A percentile compares a stretch with the other conserved stretches of the same genome.
Evolutionary conservation across 148 eudicot species (phyloP).

Genomic region (Dysphania ambrosioides): DNA sequence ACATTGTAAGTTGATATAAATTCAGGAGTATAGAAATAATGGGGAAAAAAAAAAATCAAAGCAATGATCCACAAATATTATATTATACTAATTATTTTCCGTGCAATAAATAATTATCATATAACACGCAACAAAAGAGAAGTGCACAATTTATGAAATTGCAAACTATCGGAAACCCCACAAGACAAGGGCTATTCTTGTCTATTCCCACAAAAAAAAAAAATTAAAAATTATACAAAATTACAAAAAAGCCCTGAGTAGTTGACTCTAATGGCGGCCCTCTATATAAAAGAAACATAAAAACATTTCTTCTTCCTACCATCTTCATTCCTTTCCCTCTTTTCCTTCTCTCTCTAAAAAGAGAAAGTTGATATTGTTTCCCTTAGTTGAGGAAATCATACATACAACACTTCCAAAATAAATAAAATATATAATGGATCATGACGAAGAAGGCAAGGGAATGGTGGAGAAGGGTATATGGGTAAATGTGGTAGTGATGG

Average conservation of each 20-base stretch:
- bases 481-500: conserved; percentile 27
- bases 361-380: conserved; percentile 14
- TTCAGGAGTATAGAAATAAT: no score
- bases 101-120: background rate
- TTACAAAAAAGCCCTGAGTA: conserved; percentile 30
- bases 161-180: conserved; percentile 3
- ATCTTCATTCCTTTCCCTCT: conserved; percentile 10
- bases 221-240: background rate
- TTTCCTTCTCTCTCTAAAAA: conserved; percentile 18
- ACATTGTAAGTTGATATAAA: no score
- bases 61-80: no score
- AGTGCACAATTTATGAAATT: background rate
- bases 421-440: conserved; percentile 11
- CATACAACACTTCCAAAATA: no score
- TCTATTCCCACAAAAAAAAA: background rate
- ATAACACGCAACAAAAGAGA: background rate
- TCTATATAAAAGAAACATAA: conserved; percentile 37
- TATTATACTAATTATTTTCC: no score
- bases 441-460: conserved; percentile 12
- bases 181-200: conserved; percentile 22
- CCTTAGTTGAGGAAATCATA: no score
- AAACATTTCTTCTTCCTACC: conserved; percentile 25
- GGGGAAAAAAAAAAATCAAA: no score
- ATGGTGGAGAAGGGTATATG: conserved; percentile 16
- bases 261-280: conserved; percentile 39